Evolutionary conservation across 306 rosid genomes (phyloP), one percentile per base, ranked within the genome.

Genomic region (Vigna reflexopilosa): DNA sequence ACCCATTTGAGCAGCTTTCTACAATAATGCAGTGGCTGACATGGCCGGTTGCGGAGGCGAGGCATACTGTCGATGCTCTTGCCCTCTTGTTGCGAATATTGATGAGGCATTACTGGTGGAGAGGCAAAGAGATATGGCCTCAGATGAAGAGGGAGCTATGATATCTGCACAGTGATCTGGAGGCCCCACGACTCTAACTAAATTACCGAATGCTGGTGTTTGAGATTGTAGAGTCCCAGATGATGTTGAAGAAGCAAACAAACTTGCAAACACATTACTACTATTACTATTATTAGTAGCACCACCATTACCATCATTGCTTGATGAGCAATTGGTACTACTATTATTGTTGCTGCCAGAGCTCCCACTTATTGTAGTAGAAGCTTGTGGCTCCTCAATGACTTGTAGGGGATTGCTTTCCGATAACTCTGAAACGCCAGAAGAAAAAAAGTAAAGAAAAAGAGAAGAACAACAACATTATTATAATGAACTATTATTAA

Each of bases 1-100:
- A 2, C 96, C 96, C 94, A 94, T 91, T 82, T 94, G 96, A 68
- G 98, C 97, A 14, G 98, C 98, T 58, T 91, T 94, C 89, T 94
- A 97, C 6, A 94, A 94, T 19, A 94, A 77, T 9, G 98, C 98
- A 2, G 98, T 94, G 19, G 98, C 98, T 3, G 98, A 94, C 97
- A 93, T 88, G 2, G 93, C 89, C 1, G 97, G 93, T 47, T 86
- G 97, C 14, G 91, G 91, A 0, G 89, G 59, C 0, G 92, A 85
- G 0, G 84, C 82, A 28, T 90, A 91, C 12, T 85, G 98, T 34
- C 91, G 76, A 11, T 70, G 84, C 59, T 91, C 94, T 67, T 88
- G 94, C 67, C 91, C 91, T 22, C 88, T 88, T 24, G 89, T 49
- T 51, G 85, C 92, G 1, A 93, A 90, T 48, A 93, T 85, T 38